Conservation (phyloP, 345 rosid species). For the Aquilaria yunnanensis region DNA sequence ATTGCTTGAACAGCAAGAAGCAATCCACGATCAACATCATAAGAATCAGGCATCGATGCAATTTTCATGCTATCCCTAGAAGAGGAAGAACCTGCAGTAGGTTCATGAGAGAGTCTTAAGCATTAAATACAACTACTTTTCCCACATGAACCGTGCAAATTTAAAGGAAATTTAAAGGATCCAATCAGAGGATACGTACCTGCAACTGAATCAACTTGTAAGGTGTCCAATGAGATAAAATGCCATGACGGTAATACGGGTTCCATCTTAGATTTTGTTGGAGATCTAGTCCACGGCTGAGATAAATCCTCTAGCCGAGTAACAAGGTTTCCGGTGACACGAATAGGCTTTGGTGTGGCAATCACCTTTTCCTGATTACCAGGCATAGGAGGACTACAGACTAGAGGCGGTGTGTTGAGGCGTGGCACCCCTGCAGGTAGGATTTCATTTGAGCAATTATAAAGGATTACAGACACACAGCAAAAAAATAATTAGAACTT, state of each 20-base stretch:
- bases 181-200: constrained; percentile 43
- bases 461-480: constrained; percentile 13
- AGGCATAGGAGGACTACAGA: constrained; percentile 38
- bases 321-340: constrained; percentile 67
- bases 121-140: constrained; percentile 20
- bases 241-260: constrained; percentile 80
- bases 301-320: constrained; percentile 87
- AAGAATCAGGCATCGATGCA: constrained; percentile 96
- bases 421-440: constrained; percentile 87
- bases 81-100: constrained; percentile 94
- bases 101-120: constrained; percentile 83
- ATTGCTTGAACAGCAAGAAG: constrained; percentile 99
- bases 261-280: constrained; percentile 95
- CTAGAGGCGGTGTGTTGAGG: constrained; percentile 82
- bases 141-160: constrained; percentile 11
- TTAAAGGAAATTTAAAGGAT: constrained; percentile 1
- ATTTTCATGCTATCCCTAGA: constrained; percentile 88
- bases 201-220: constrained; percentile 42
- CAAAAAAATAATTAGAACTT: constrained; percentile 8
- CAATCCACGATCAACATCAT: constrained; percentile 93
- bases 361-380: constrained; percentile 62
- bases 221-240: constrained; percentile 49
- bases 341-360: constrained; percentile 91
- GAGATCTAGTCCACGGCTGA: constrained; percentile 99
- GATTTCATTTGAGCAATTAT: constrained; percentile 20